These are phyloP conservation scores for Neoboletus brunneissimus DNA, from an alignment of 768 basidiomycete genomes.

Conservation along the genomic window DNA sequence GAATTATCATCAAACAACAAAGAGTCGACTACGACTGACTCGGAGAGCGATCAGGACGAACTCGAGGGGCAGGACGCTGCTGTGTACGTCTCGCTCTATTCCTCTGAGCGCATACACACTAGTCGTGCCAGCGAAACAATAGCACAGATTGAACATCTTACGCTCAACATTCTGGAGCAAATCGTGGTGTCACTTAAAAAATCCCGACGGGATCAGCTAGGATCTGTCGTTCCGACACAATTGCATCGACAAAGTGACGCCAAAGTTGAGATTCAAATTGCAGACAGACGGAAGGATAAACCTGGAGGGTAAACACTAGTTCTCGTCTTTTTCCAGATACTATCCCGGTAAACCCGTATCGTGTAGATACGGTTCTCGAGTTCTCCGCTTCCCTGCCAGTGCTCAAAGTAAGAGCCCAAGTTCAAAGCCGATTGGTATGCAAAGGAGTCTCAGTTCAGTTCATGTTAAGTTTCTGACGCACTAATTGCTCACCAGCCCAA, in stretches of 20 bases:
- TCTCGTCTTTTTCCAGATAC: background rate
- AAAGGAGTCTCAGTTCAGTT: background rate
- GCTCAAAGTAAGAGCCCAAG: slow-evolving; percentile 35
- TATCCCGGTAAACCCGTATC: background rate
- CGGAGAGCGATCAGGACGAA: slow-evolving; percentile 16
- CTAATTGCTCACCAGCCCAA: slow-evolving; percentile 48
- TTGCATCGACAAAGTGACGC: slow-evolving; percentile 4
- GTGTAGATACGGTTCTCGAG: slow-evolving; percentile 19
- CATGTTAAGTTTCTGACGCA: background rate
- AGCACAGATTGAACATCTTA: slow-evolving; percentile 29
- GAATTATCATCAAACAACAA: background rate
- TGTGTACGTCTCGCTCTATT: slow-evolving; percentile 4
- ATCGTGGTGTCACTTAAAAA: slow-evolving; percentile 20
- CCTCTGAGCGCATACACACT: slow-evolving; percentile 1
- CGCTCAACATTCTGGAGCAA: slow-evolving; percentile 33
- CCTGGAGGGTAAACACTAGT: slow-evolving; percentile 27
- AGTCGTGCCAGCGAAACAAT: slow-evolving; percentile 22
- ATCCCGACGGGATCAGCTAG: background rate
- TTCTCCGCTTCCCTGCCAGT: slow-evolving; percentile 40
- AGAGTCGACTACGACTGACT: background rate
- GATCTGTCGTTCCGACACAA: background rate
- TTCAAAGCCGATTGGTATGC: slow-evolving; percentile 41
- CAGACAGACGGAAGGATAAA: slow-evolving; percentile 35
- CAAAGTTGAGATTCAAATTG: slow-evolving; percentile 36
- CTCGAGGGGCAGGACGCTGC: background rate